Evolutionary conservation across 345 rosid genomes (phyloP), one percentile per base, ranked within the genome.

Genomic region (Viola odorata): DNA sequence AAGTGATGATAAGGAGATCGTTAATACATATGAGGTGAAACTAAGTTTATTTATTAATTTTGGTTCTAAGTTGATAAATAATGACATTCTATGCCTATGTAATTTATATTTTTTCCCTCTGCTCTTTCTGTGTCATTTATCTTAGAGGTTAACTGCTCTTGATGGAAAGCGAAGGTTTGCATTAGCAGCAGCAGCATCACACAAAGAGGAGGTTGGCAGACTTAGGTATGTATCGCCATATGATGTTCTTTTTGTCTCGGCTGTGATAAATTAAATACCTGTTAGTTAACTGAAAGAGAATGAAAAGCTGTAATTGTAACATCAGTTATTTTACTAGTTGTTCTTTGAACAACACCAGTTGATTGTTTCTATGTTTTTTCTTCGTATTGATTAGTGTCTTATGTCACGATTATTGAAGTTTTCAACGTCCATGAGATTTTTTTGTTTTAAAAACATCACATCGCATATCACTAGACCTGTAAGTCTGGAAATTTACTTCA

Each of bases 101-200:
- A 42, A 17, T 48, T 40, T 58, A 37, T 42, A 12, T 8, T 38
- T 48, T 41, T 55, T 1, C 15, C 10, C 36, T 6, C 39, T 5
- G 57, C 52, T 15, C 60, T 61, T 59, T 61, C 23, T 15, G 10
- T 37, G 45, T 37, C 54, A 69, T 65, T 68, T 66, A 37, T 70
- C 58, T 55, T 72, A 94, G 97, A 88, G 99, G 79, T 66, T 95
- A 85, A 88, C 99, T 55, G 95, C 99, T 44, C 88, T 95, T 55
- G 97, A 95, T 84, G 96, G 97, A 58, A 95, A 91, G 79, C 79
- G 99, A 64, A 85, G 99, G 77, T 95, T 95, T 69, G 99, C 97
- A 10, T 79, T 95, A 70, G 99, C 97, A 57, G 95, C 96, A 41
- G 96, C 94, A 53, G 77, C 78, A 74, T 88, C 96, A 47, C 96